Base-by-base conservation (phyloP, 108 stramenopile genomes). In the Craspedostauros australis region DNA sequence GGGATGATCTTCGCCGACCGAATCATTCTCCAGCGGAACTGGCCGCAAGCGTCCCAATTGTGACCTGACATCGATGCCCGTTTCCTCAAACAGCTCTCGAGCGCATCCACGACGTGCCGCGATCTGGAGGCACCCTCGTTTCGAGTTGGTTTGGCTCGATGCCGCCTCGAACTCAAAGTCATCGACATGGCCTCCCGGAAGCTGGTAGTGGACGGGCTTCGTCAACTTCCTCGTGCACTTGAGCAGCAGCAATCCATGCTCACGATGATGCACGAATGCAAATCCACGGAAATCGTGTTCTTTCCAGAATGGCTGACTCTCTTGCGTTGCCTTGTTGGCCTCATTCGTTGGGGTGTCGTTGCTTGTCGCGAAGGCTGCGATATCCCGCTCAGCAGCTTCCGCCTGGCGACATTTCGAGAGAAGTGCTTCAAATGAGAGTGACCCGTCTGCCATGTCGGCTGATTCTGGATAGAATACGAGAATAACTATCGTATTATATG, bases 181-280 rank as follows among this genome's bases (percentile, higher is more conserved):
- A 52, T 91, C 90, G 18, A 91, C 72, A 39, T 84, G 86, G 22
- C 90, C 90, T 20, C 90, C 90, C 7, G 86, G 86, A 18, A 79
- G 38, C 60, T 91, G 90, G 64, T 68, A 85, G 54, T 91, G 90
- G 0, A 79, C 75, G 21, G 64, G 54, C 37, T 73, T 77, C 42
- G 82, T 75, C 47, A 70, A 68, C 62, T 84, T 84, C 21, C 85
- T 50, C 20, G 83, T 85, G 48, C 90, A 91, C 36, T 86, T 75
- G 7, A 91, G 49, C 18, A 91, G 46, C 16, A 91, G 30, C 28
- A 80, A 39, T 18, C 90, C 90, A 60, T 84, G 57, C 22, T 52
- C 20, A 6, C 51, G 51, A 52, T 92, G 86, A 8, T 72, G 60
- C 6, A 76, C 70, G 39, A 91, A 66, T 0, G 77, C 16, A 66